These are phyloP conservation scores for Ceratobasidium sp. DNA, from an alignment of 1,284 basidiomycete genomes.

Conservation along the genomic window DNA sequence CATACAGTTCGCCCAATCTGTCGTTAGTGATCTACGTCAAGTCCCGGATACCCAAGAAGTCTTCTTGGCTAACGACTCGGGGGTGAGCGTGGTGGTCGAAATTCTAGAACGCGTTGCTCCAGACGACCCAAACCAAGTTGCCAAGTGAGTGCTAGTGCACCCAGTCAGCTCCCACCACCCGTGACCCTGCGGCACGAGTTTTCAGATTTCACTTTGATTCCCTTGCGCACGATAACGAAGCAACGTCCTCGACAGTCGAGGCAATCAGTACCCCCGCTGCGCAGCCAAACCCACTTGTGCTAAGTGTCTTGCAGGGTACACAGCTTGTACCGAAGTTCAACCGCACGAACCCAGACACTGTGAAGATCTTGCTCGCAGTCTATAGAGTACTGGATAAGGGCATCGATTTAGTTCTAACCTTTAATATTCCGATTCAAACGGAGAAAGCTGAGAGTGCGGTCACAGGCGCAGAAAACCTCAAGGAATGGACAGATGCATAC, in stretches of 20 bases:
- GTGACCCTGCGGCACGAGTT: background rate
- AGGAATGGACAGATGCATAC: constrained; percentile 57
- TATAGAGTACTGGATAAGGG: constrained; percentile 75
- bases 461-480: constrained; percentile 44
- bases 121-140: constrained; percentile 65
- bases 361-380: constrained; percentile 79
- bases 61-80: constrained; percentile 74
- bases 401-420: constrained; percentile 81
- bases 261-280: constrained; percentile 50
- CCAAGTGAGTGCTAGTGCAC: constrained; percentile 61
- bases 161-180: background rate
- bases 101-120: constrained; percentile 77
- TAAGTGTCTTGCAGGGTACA: constrained; percentile 61
- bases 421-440: constrained; percentile 72
- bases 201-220: constrained; percentile 89
- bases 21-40: constrained; percentile 80
- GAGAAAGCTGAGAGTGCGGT: constrained; percentile 49
- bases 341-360: constrained; percentile 62
- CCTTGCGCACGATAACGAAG: constrained; percentile 90
- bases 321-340: constrained; percentile 85
- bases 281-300: constrained; percentile 65
- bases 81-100: constrained; percentile 85
- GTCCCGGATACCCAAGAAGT: constrained; percentile 98
- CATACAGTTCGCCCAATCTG: constrained; percentile 31
- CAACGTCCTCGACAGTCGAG: constrained; percentile 60